phyloP scores from a whole-genome alignment of 345 rosid genomes.

The Lepidium aucheri region DNA sequence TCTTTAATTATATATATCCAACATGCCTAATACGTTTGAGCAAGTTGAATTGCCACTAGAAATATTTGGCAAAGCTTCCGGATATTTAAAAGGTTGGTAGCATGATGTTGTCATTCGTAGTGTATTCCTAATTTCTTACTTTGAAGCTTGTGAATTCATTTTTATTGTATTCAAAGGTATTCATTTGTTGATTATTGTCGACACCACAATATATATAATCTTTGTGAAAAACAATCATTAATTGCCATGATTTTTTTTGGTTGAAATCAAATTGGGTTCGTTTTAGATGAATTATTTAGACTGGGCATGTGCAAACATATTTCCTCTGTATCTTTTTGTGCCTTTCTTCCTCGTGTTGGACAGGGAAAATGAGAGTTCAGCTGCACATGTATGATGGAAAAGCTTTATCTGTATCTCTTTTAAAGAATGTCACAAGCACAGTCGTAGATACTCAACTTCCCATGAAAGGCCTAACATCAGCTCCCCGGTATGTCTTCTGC shows the following conservation, averaged over 20 bases:
- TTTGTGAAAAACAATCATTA: background rate
- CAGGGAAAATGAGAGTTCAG: slow-evolving; percentile 83
- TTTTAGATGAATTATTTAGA: background rate
- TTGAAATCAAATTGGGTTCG: background rate
- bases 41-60: slow-evolving; percentile 74
- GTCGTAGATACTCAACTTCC: slow-evolving; percentile 60
- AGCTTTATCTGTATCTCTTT: slow-evolving; percentile 68
- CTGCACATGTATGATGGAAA: slow-evolving; percentile 68
- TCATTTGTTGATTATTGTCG: background rate
- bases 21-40: slow-evolving; percentile 71
- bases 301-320: background rate
- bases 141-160: background rate
- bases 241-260: no score
- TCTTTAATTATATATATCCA: background rate
- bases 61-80: slow-evolving; percentile 69
- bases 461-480: slow-evolving; percentile 54
- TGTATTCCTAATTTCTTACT: background rate
- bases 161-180: no score
- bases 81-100: slow-evolving; percentile 61
- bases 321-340: background rate
- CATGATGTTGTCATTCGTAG: background rate
- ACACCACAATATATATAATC: no score
- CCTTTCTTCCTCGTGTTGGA: slow-evolving; percentile 2
- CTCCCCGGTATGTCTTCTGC: slow-evolving; percentile 51
- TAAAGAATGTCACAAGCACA: slow-evolving; percentile 66